Conservation (phyloP, 106 monocot genomes). For the Gastrodia elata region DNA sequence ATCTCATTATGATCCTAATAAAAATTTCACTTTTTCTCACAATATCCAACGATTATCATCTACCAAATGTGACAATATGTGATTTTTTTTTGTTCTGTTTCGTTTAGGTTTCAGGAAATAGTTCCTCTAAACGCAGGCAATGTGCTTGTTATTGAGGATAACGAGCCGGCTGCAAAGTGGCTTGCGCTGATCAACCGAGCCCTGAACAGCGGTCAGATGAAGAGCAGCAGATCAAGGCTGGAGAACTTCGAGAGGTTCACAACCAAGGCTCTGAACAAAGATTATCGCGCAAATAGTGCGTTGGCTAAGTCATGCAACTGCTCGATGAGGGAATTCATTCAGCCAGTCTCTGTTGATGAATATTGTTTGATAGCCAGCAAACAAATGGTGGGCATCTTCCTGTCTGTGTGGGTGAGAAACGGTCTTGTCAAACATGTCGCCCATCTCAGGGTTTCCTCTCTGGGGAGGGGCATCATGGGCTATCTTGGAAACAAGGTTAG, state of each 20-base stretch:
- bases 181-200: conserved; percentile 62
- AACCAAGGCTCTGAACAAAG: conserved; percentile 61
- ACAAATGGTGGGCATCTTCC: conserved; percentile 94
- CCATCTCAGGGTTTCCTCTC: conserved; percentile 62
- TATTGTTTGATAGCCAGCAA: conserved; percentile 78
- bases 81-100: not conserved
- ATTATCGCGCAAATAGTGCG: conserved; percentile 31
- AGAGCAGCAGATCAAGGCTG: not conserved
- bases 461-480: conserved; percentile 92
- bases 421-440: conserved; percentile 71
- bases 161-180: conserved; percentile 84
- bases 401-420: conserved; percentile 80
- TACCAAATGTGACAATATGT: too few species aligned
- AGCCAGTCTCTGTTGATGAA: conserved; percentile 28
- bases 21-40: too few species aligned
- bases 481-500: conserved; percentile 87
- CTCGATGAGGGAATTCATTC: conserved; percentile 41
- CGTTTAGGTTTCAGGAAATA: conserved; percentile 95
- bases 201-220: conserved; percentile 35
- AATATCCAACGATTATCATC: too few species aligned
- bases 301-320: conserved; percentile 70
- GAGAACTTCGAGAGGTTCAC: conserved; percentile 53
- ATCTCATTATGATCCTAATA: too few species aligned
- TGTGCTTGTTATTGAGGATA: conserved; percentile 80
- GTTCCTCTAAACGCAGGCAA: conserved; percentile 95